Conservation (phyloP, 1,139 yeast genomes). For the Groenewaldozyma auringiensis region DNA sequence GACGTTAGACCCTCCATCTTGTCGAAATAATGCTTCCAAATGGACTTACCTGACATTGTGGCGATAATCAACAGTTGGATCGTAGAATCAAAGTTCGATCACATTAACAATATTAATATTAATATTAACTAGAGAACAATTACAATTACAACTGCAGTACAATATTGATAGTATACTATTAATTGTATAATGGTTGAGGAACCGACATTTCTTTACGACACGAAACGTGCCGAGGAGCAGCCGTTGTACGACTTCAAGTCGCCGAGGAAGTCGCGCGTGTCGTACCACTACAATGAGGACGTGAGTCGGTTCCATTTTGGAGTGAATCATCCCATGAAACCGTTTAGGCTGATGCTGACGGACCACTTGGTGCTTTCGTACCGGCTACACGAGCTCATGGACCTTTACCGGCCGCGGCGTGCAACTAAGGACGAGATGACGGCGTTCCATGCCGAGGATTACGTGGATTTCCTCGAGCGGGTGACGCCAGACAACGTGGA, state of each 20-base stretch:
- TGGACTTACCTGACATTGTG: conserved; percentile 13
- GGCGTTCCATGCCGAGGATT: conserved; percentile 83
- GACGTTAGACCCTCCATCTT: neutral
- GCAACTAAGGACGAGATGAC: conserved; percentile 75
- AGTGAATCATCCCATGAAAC: conserved; percentile 94
- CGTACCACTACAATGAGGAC: conserved; percentile 82
- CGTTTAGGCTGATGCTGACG: conserved; percentile 88
- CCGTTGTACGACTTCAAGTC: conserved; percentile 44
- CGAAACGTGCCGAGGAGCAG: conserved; percentile 46
- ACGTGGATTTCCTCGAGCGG: conserved; percentile 63
- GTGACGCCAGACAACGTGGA: conserved; percentile 77
- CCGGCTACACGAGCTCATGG: conserved; percentile 85
- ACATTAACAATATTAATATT: too few species aligned
- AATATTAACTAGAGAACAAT: too few species aligned
- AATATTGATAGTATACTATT: neutral
- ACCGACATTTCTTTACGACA: conserved; percentile 40
- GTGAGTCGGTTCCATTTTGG: conserved; percentile 83
- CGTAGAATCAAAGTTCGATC: too few species aligned
- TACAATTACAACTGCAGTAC: too few species aligned
- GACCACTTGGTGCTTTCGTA: conserved; percentile 85
- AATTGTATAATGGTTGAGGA: conserved; percentile 19
- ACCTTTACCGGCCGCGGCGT: conserved; percentile 69
- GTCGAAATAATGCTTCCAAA: too few species aligned
- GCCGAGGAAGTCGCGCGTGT: conserved; percentile 43
- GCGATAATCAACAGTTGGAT: neutral